Evolutionary conservation across 345 rosid genomes (phyloP), one percentile per base, ranked within the genome.

Genomic region (Gossypium stocksii): DNA sequence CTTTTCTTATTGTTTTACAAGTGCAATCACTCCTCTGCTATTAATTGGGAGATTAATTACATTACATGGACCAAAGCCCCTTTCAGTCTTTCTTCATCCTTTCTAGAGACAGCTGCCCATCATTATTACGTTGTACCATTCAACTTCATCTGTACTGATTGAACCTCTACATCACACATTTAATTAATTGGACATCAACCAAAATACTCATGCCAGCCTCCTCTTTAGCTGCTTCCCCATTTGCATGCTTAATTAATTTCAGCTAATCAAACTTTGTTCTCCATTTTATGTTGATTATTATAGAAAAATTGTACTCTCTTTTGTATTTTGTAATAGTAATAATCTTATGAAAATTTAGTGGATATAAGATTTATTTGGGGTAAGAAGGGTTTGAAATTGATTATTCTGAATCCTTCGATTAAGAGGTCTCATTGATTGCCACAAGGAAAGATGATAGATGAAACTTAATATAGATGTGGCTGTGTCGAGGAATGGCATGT

Each of bases 71-170:
- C 78, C 73, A 13, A 25, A 53, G 45, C 66, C 60, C 41, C 63
- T 74, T 64, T 69, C 81, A 60, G 43, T 58, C 12, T 23, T 63
- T 67, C 76, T 0, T 58, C 76, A 22, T 29, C 61, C 77, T 73
- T 77, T 76, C 44, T 80, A 27, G 65, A n/a, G 41, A 58, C 62
- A 73, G 81, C 80, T 56, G 58, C 75, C 67, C 15, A 2, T 41
- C 34, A 43, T 74, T 63, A 69, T 84, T 15, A 73, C 73, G 70
- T 52, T 79, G 72, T 61, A 49, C 70, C 77, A 12, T 59, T 73
- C 79, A 16, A 22, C 2, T 20, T 22, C 52, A 81, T 67, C 86
- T 14, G 7, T 34, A 46, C 82, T 20, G 10, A 2, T 73, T 34
- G 46, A 25, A 16, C 73, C 76, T 68, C 61, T 13, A 34, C 54